phyloP scores from a whole-genome alignment of 2,329 filamentous ascomycete species.

The Grosmannia penicillata region DNA sequence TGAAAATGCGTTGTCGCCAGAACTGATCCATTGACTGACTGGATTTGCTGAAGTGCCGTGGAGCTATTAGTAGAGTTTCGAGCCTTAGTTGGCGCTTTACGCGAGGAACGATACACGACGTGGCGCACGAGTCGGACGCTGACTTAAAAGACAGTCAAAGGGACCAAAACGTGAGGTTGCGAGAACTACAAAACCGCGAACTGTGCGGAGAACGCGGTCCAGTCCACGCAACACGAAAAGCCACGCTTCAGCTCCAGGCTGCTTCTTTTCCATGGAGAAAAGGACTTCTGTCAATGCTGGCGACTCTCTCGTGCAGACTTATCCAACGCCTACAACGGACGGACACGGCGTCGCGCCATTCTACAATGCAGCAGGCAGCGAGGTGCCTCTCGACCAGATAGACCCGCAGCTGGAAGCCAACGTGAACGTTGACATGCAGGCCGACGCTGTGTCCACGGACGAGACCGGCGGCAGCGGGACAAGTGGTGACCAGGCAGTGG shows the following conservation, averaged over 20 bases:
- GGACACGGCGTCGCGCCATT: conserved; percentile 23
- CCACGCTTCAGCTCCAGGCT: neutral
- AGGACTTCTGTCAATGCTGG: conserved; percentile 19
- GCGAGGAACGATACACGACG: too few relatives aligned
- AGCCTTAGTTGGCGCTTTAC: too few relatives aligned
- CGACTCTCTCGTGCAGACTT: conserved; percentile 22
- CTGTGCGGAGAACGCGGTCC: too few relatives aligned
- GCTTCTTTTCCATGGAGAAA: conserved; percentile 15
- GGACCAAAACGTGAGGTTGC: too few relatives aligned
- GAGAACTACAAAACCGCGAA: too few relatives aligned
- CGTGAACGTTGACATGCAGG: conserved; percentile 11
- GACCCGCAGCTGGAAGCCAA: conserved; percentile 13
- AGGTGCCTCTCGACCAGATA: conserved; percentile 15
- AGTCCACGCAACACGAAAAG: too few relatives aligned
- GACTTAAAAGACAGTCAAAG: too few relatives aligned
- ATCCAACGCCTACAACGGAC: conserved; percentile 31
- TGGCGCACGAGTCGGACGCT: too few relatives aligned
- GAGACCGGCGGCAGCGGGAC: neutral
- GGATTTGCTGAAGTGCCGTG: too few relatives aligned
- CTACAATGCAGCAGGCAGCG: conserved; percentile 20
- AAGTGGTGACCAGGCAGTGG: neutral
- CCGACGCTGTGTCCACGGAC: conserved; percentile 1
- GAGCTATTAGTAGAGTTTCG: too few relatives aligned
- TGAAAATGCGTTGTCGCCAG: too few relatives aligned
- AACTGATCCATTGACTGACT: too few relatives aligned